phyloP scores from a whole-genome alignment of 257 asterid species.

The Rauvolfia tetraphylla region DNA sequence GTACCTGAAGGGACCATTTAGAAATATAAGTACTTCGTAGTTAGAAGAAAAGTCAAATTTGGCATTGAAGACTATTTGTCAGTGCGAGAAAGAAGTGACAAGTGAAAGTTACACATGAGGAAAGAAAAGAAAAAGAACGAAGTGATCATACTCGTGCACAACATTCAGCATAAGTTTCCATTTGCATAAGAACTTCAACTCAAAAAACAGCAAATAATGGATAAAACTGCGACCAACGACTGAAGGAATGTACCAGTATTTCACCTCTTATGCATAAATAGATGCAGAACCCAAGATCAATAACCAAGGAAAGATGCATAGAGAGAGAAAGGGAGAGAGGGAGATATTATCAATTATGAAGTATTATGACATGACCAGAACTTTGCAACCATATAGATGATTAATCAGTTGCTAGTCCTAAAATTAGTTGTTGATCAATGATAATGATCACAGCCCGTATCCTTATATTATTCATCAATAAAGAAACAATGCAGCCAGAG shows the following conservation, averaged over 20 bases:
- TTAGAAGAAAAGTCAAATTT: not conserved
- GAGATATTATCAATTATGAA: not conserved
- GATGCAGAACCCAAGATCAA: not conserved
- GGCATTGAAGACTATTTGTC: not conserved
- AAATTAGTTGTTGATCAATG: not conserved
- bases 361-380: not conserved
- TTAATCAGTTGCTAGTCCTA: not conserved
- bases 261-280: not conserved
- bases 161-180: not conserved
- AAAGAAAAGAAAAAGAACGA: not conserved
- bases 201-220: not conserved
- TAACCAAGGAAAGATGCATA: not conserved
- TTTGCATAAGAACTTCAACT: not conserved
- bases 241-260: not conserved
- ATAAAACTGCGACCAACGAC: not conserved
- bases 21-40: not conserved
- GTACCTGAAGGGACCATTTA: slow-evolving; percentile 49
- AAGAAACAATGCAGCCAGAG: not conserved
- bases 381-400: not conserved
- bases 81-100: not conserved
- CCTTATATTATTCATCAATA: not conserved
- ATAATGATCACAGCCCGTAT: not conserved
- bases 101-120: not conserved
- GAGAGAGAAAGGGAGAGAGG: not conserved
- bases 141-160: not conserved